phyloP scores from a whole-genome alignment of 805 yeast species.

The Kazachstania martiniae region DNA sequence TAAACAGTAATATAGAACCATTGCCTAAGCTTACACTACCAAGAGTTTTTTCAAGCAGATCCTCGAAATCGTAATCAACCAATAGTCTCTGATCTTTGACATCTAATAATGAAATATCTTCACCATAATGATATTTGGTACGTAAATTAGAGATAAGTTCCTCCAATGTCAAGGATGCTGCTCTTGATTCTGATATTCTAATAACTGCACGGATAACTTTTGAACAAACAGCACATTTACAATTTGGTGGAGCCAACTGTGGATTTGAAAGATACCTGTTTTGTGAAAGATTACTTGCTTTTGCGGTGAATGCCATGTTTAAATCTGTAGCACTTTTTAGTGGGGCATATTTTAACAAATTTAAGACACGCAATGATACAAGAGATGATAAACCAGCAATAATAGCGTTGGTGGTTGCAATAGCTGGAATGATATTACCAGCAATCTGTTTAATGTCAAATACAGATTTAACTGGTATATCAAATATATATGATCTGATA shows the following conservation, averaged over 20 bases:
- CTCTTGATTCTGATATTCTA: constrained; percentile 21
- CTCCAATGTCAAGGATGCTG: constrained; percentile 30
- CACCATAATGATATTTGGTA: constrained; percentile 40
- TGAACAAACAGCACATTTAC: constrained; percentile 59
- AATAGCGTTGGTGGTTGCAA: constrained; percentile 95
- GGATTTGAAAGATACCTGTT: constrained; percentile 58
- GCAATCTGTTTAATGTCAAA: constrained; percentile 92
- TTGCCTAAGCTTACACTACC: constrained; percentile 40
- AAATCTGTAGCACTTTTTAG: constrained; percentile 28
- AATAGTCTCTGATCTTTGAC: constrained; percentile 41
- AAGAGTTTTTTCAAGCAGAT: constrained; percentile 44
- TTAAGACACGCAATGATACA: constrained; percentile 50
- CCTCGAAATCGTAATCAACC: constrained; percentile 84
- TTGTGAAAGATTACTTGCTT: constrained; percentile 33
- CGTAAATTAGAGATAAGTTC: constrained; percentile 43
- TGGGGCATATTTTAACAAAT: constrained; percentile 24
- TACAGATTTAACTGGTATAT: constrained; percentile 59
- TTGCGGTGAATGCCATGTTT: constrained; percentile 41
- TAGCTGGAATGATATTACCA: constrained; percentile 96
- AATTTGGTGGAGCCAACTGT: constrained; percentile 48
- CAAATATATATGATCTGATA: constrained; percentile 59
- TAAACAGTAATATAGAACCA: constrained; percentile 58
- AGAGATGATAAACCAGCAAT: constrained; percentile 82
- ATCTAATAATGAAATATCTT: constrained; percentile 25
- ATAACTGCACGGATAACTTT: constrained; percentile 41